These are phyloP conservation scores for Kurtzmaniella cleridarum DNA, from an alignment of 805 yeast genomes.

Conservation along the genomic window DNA sequence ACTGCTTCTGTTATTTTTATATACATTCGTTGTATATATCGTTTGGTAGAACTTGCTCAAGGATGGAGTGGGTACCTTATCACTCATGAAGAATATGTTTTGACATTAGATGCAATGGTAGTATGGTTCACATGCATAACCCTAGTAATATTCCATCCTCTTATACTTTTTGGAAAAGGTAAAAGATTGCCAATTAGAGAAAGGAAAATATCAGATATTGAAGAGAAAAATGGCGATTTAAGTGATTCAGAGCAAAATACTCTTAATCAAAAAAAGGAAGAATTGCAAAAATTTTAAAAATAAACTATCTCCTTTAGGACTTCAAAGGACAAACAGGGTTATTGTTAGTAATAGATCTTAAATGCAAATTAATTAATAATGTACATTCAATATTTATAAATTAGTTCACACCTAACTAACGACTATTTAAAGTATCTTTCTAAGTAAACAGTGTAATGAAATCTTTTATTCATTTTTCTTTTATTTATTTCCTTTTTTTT, in stretches of 20 bases:
- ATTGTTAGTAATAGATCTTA: no score
- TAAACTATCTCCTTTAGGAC: no score
- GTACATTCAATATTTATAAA: no score
- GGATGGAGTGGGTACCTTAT: conserved; percentile 71
- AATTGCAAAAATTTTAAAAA: no score
- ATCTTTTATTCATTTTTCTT: no score
- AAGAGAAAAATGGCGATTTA: not conserved
- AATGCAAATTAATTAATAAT: no score
- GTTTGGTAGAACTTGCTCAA: conserved; percentile 65
- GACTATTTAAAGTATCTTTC: no score
- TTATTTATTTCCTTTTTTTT: no score
- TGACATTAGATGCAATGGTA: conserved; percentile 27
- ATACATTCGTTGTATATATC: conserved; percentile 63
- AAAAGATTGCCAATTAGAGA: conserved; percentile 7
- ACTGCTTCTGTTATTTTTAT: conserved; percentile 48
- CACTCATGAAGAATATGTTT: conserved; percentile 38
- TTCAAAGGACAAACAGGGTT: no score
- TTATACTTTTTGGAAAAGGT: conserved; percentile 50
- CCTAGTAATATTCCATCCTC: conserved; percentile 52
- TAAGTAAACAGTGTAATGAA: no score
- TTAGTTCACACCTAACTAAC: no score
- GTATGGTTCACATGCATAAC: conserved; percentile 17
- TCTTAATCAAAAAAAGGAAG: not conserved
- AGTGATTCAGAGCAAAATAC: not conserved
- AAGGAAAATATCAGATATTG: not conserved